phyloP scores from a whole-genome alignment of 2,329 filamentous ascomycete genomes.

The Celoporthe dispersa region DNA sequence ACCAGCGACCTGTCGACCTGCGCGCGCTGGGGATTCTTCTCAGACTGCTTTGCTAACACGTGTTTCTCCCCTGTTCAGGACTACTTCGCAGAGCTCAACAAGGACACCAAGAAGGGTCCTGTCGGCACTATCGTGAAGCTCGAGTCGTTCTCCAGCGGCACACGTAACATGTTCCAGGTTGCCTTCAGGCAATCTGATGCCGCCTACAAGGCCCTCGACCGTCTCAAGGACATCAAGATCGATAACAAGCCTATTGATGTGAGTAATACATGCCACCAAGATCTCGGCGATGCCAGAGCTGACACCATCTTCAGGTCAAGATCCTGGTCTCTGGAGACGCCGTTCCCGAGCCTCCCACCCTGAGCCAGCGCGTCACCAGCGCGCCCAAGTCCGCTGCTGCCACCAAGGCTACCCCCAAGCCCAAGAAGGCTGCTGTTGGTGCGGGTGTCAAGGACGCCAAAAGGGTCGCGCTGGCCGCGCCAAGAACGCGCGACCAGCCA shows the following conservation, averaged over 20 bases:
- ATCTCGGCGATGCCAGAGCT: background rate
- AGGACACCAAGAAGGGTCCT: constrained; percentile 58
- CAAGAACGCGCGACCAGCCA: constrained; percentile 67
- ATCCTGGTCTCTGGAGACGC: constrained; percentile 79
- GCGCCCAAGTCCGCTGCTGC: constrained; percentile 79
- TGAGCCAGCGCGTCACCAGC: constrained; percentile 82
- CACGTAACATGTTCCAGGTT: constrained; percentile 79
- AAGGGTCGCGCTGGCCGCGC: constrained; percentile 51
- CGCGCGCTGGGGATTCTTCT: constrained; percentile 41
- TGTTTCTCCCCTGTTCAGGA: constrained; percentile 72
- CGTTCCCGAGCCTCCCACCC: constrained; percentile 67
- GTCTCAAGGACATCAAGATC: constrained; percentile 86
- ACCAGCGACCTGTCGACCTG: constrained; percentile 15
- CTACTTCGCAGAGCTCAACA: constrained; percentile 66
- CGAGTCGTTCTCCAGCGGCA: constrained; percentile 84
- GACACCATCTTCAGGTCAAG: constrained; percentile 68
- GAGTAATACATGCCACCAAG: constrained; percentile 35
- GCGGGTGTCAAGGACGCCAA: constrained; percentile 52
- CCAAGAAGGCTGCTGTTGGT: constrained; percentile 48
- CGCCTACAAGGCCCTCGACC: constrained; percentile 81
- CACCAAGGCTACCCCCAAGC: constrained; percentile 65
- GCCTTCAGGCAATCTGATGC: constrained; percentile 81
- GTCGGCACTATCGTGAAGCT: constrained; percentile 91
- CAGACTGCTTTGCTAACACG: constrained; percentile 71
- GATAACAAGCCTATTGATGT: constrained; percentile 92